Percentiles rank a stretch among this genome's conserved stretches.
These are phyloP conservation scores for Cutaneotrichosporon cyanovorans DNA, from an alignment of 1,284 basidiomycete genomes.

Conservation along the genomic window DNA sequence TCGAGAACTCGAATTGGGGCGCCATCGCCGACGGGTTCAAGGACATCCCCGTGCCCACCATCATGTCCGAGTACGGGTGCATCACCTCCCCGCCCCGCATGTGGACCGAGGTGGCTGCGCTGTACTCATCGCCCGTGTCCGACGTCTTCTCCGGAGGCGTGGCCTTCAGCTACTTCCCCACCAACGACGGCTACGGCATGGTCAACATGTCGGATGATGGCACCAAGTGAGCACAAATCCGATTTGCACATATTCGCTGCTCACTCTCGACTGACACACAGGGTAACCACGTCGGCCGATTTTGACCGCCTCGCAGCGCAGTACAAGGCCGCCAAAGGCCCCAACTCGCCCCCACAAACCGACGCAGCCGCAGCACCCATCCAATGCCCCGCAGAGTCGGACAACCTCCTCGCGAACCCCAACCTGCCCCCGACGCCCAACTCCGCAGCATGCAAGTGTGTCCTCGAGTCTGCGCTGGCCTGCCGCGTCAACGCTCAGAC, in stretches of 20 bases:
- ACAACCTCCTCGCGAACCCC: conserved; percentile 58
- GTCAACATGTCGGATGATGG: conserved; percentile 56
- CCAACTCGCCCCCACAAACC: conserved; percentile 58
- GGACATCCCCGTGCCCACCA: conserved; percentile 66
- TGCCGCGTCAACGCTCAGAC: conserved; percentile 64
- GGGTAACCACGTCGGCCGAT: conserved; percentile 45
- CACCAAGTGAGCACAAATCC: conserved; percentile 24
- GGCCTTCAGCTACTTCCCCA: conserved; percentile 71
- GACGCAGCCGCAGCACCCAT: conserved; percentile 55
- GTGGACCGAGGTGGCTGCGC: conserved; percentile 71
- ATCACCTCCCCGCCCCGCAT: conserved; percentile 58
- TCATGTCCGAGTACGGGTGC: conserved; percentile 87
- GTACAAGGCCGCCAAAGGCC: conserved; percentile 55
- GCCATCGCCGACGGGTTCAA: conserved; percentile 43
- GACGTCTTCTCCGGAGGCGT: conserved; percentile 79
- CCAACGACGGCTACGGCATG: conserved; percentile 72
- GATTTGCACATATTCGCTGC: neutral
- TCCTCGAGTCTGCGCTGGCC: conserved; percentile 56
- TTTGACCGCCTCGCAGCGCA: conserved; percentile 60
- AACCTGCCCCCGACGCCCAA: conserved; percentile 77
- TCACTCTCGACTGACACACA: conserved; percentile 12
- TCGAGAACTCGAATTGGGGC: conserved; percentile 51
- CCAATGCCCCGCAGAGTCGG: conserved; percentile 58
- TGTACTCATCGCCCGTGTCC: conserved; percentile 65
- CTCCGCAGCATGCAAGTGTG: conserved; percentile 66